Evolutionary conservation across 2,329 filamentous ascomycete genomes (phyloP).

Genomic region (Thermoascus crustaceus): DNA sequence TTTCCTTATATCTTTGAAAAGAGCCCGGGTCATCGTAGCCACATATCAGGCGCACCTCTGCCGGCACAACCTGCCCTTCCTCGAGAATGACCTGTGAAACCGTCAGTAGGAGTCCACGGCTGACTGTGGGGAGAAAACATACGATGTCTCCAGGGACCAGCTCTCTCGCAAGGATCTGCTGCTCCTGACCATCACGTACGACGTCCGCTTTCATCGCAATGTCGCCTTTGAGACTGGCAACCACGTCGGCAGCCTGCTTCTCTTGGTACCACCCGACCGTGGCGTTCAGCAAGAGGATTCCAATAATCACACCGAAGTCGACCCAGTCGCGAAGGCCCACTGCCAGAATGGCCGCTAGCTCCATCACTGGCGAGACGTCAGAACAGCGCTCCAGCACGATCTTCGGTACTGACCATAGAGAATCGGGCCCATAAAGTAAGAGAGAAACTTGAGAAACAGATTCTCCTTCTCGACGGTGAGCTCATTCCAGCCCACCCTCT

Average conservation of each 20-base stretch:
- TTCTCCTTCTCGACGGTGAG: conserved; percentile 62
- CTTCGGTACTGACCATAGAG: conserved; percentile 54
- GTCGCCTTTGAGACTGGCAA: conserved; percentile 62
- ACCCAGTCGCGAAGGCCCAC: conserved; percentile 63
- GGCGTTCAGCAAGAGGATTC: conserved; percentile 62
- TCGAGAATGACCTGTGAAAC: conserved; percentile 51
- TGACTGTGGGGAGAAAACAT: conserved; percentile 22
- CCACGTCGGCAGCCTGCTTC: conserved; percentile 65
- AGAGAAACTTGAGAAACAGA: conserved; percentile 60
- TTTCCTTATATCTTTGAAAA: conserved; percentile 54
- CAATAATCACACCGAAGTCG: conserved; percentile 64
- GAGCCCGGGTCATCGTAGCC: conserved; percentile 57
- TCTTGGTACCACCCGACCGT: conserved; percentile 68
- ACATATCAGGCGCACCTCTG: conserved; percentile 60
- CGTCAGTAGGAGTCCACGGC: conserved; percentile 4
- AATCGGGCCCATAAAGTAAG: conserved; percentile 63
- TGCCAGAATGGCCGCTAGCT: conserved; percentile 60
- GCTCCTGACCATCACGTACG: conserved; percentile 55
- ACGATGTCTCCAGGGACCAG: conserved; percentile 65
- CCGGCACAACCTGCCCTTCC: conserved; percentile 59
- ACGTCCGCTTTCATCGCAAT: conserved; percentile 63
- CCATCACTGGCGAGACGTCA: conserved; percentile 46
- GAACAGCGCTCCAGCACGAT: not conserved
- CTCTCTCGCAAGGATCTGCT: conserved; percentile 58
- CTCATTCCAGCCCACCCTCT: conserved; percentile 59